phyloP scores from a whole-genome alignment of 2,329 filamentous ascomycete species.

The Aspergillus phoenicis region DNA sequence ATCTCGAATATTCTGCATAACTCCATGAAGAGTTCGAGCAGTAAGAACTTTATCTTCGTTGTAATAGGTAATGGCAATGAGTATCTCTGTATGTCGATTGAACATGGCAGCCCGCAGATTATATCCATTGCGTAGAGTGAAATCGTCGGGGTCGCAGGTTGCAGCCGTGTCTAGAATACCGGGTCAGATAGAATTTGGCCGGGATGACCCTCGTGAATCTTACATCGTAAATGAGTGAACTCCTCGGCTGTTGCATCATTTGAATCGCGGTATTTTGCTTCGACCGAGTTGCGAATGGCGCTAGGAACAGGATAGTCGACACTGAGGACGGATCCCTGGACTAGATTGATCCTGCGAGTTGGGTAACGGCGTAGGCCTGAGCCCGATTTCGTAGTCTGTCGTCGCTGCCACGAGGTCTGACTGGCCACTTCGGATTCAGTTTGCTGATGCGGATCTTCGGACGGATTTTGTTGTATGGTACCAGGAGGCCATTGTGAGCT shows the following conservation, averaged over 20 bases:
- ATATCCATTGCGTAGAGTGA: conserved; percentile 98
- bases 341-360: conserved; percentile 96
- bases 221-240: conserved; percentile 93
- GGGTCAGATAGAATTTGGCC: neutral
- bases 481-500: too few species aligned
- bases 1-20: conserved; percentile 98
- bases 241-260: conserved; percentile 90
- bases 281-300: conserved; percentile 94
- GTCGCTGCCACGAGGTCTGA: too few species aligned
- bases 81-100: conserved; percentile 93
- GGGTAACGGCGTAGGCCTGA: too few species aligned
- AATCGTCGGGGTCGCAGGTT: conserved; percentile 97
- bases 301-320: conserved; percentile 96
- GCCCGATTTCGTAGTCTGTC: too few species aligned
- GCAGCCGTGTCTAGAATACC: conserved; percentile 74
- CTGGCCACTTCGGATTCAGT: too few species aligned
- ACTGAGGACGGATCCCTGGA: conserved; percentile 93
- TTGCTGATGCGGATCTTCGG: too few species aligned
- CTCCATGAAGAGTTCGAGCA: conserved; percentile 88
- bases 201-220: too few species aligned
- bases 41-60: conserved; percentile 97
- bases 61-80: conserved; percentile 98
- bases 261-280: conserved; percentile 86
- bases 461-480: too few species aligned
- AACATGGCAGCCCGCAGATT: conserved; percentile 98